A percentile compares a stretch with the other conserved stretches of the same genome.
phyloP scores from a whole-genome alignment of 2,329 filamentous ascomycete genomes.

The Colletotrichum nymphaeae region DNA sequence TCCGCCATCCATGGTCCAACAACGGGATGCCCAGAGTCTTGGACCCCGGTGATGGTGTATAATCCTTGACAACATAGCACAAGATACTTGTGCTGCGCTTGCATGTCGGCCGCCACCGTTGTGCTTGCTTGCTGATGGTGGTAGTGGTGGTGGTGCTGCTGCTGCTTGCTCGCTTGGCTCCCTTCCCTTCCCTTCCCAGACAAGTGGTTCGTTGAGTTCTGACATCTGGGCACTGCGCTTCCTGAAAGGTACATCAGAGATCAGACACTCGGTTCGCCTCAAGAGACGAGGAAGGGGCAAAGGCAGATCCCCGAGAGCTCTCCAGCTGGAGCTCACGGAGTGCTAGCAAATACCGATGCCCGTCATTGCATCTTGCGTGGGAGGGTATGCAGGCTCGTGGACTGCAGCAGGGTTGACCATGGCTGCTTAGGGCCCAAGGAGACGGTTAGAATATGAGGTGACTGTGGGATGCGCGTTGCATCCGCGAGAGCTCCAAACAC shows the following conservation, averaged over 20 bases:
- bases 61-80: constrained; percentile 17
- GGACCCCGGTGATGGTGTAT: constrained; percentile 10
- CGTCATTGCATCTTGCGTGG: constrained; percentile 25
- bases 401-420: constrained; percentile 31
- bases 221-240: constrained; percentile 13
- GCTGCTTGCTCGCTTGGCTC: constrained; percentile 4
- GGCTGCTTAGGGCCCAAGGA: constrained; percentile 29
- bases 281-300: neutral
- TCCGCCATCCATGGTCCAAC: neutral
- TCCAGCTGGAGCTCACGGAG: constrained; percentile 16
- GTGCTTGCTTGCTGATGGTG: too few species aligned
- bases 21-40: constrained; percentile 21
- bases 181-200: constrained; percentile 25
- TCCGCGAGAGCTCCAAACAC: constrained; percentile 31
- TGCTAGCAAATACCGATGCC: constrained; percentile 31
- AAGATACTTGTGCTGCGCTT: constrained; percentile 1
- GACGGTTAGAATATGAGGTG: constrained; percentile 33
- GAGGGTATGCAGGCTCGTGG: neutral
- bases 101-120: neutral
- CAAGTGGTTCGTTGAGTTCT: constrained; percentile 24
- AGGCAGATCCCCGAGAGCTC: constrained; percentile 19
- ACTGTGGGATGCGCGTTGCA: constrained; percentile 25
- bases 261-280: constrained; percentile 22
- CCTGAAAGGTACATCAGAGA: constrained; percentile 11
- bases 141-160: too few species aligned